Base-by-base conservation (phyloP, 257 asterid species). In the Nicotiana undulata region DNA sequence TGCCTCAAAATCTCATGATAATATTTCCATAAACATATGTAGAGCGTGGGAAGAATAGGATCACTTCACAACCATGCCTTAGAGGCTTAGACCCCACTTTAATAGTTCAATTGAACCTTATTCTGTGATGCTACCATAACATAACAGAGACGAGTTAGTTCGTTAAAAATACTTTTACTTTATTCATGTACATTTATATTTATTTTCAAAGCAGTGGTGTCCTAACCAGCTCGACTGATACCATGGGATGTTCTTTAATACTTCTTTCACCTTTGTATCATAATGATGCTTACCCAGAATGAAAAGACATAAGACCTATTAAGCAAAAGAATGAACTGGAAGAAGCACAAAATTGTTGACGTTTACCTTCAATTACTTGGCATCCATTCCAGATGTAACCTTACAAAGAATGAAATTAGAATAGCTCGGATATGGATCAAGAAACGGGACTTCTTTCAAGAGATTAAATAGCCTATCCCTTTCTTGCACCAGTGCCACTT, bases 341-440 rank as follows among this genome's bases (percentile, higher is more conserved):
- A 6, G 61, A 32, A 10, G 40, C 6, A 31, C 18, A 44, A 4
- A 4, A 75, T 12, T 9, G 49, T 53, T 53, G 34, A 53, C 59
- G 16, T 9, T 78, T 34, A 92, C 98, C 98, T 93, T 95, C 89
- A 95, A 82, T 85, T 92, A 90, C 95, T 95, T 95, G 56, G 98
- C 98, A 90, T 93, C 97, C 90, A 87, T 87, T 70, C 93, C 93
- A 5, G 94, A 89, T 46, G 95, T 90, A 85, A 96, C 98, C 88
- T 91, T 90, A 32, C 99, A 96, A 6, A 94, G 98, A 86, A 96
- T 90, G 88, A 96, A 96, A 84, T 94, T 96, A 18, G 99, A 96
- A 84, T 90, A 84, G 87, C 99, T 94, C 26, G 98, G 97, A 77
- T 81, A 94, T 7, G 98, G 99, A 64, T 90, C 86, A 51, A 96